Conservation (phyloP, 495 filamentous ascomycete genomes). For the Mytilinidion resinicola region DNA sequence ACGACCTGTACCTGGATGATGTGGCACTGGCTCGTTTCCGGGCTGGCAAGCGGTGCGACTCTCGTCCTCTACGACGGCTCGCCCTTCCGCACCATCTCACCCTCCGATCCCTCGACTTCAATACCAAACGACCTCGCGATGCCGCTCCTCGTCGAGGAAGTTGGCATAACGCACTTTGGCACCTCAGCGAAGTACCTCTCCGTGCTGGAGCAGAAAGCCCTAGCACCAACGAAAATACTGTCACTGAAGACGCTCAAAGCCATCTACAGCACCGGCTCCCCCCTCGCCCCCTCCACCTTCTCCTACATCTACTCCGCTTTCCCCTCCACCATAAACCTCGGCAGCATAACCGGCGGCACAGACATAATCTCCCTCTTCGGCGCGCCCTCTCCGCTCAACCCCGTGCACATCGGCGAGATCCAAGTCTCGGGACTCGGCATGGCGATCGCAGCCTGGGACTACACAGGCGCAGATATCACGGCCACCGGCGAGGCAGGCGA, state of each 20-base stretch:
- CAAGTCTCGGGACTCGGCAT: conserved; percentile 88
- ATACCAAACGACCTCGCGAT: conserved; percentile 59
- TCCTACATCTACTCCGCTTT: conserved; percentile 79
- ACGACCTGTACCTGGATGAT: conserved; percentile 95
- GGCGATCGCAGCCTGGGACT: conserved; percentile 74
- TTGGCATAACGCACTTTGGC: conserved; percentile 81
- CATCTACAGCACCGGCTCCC: conserved; percentile 90
- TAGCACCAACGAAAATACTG: conserved; percentile 55
- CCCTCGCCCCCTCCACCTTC: conserved; percentile 88
- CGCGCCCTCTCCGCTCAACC: conserved; percentile 74
- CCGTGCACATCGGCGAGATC: conserved; percentile 82
- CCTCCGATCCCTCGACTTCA: conserved; percentile 26
- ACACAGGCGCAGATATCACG: conserved; percentile 46
- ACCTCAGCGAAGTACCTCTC: conserved; percentile 92
- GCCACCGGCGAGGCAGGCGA: conserved; percentile 72
- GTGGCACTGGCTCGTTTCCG: conserved; percentile 93
- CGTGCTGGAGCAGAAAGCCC: conserved; percentile 71
- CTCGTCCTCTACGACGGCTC: conserved; percentile 85
- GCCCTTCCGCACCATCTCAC: conserved; percentile 52
- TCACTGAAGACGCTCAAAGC: conserved; percentile 56
- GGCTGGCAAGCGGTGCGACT: conserved; percentile 69
- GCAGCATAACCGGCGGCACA: conserved; percentile 81
- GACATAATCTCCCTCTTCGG: conserved; percentile 95
- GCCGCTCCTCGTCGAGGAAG: conserved; percentile 61
- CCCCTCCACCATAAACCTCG: conserved; percentile 65